Conservation (phyloP, 108 stramenopile species). For the Fistulifera solaris region DNA sequence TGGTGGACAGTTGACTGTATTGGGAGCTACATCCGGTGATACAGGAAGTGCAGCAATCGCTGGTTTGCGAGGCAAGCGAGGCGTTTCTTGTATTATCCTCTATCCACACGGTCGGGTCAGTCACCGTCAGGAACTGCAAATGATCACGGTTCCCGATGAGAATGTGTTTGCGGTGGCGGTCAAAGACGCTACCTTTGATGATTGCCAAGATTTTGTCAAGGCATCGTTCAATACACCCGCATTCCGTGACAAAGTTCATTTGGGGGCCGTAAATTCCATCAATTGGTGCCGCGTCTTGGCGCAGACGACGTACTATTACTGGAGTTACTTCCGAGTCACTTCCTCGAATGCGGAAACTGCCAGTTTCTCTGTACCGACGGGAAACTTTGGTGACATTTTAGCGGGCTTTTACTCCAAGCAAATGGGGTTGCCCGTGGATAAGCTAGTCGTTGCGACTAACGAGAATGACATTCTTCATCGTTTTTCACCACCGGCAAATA, state of each 20-base stretch:
- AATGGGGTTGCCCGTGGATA: slow-evolving; percentile 95
- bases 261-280: slow-evolving; percentile 99
- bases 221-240: slow-evolving; percentile 83
- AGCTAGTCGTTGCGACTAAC: slow-evolving; percentile 94
- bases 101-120: slow-evolving; percentile 93
- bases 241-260: slow-evolving; percentile 82
- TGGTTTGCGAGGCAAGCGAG: slow-evolving; percentile 95
- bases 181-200: slow-evolving; percentile 91
- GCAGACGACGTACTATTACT: slow-evolving; percentile 99
- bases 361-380: slow-evolving; percentile 92
- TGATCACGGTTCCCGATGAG: slow-evolving; percentile 93
- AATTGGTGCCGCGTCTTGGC: slow-evolving; percentile 99
- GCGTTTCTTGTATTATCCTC: slow-evolving; percentile 95
- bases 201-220: slow-evolving; percentile 98
- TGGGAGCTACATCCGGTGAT: slow-evolving; percentile 94
- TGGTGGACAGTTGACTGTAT: slow-evolving; percentile 80
- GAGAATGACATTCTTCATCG: slow-evolving; percentile 98
- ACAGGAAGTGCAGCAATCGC: slow-evolving; percentile 96
- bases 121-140: slow-evolving; percentile 95
- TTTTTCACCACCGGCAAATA: slow-evolving; percentile 95
- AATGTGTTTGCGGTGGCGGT: slow-evolving; percentile 95
- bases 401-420: slow-evolving; percentile 97
- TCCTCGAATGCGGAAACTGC: slow-evolving; percentile 38
- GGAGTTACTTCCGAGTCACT: slow-evolving; percentile 89
- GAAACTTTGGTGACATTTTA: slow-evolving; percentile 98